Base-by-base conservation (phyloP, 2,329 filamentous ascomycete species). In the Nannizziopsis arthrosporioides region DNA sequence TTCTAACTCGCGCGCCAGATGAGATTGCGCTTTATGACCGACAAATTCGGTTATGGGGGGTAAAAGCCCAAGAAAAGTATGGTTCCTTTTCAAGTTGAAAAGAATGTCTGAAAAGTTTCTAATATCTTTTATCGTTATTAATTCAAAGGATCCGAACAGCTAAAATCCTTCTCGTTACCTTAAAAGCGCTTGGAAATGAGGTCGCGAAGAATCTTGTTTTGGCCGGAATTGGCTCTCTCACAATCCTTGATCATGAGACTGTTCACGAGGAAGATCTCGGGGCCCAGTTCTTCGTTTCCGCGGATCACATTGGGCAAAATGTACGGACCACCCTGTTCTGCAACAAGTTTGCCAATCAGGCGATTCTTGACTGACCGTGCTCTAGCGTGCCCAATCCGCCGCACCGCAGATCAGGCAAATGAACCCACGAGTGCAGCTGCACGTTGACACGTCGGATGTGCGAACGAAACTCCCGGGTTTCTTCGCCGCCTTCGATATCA, bases 11-110 rank as follows among this genome's bases (percentile, higher is more conserved):
- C 5, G 9, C 2, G 5, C 54, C 53, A 86, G 92, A 96, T 67
- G 92, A 98, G 63, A 94, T 96, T 60, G 92, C 90, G 11, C 80
- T 96, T 5, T 98, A 98, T 64, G 92, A 98, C 68, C 82, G 92
- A 43, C 92, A 98, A 65, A 95, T 98, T 60, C 84, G 92, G 47
- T 80, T 98, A 27, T 98, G 92, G 92, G 92, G 92, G 38, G 85
- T 96, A 61, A 82, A 92, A 59, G 92, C 92, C 5, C 92, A 98
- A 66, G 84, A 94, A 63, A 76, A 76, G 75, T 77, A 61, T 59
- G 62, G 49, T 14, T 32, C n/a, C 8, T 6, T 47, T 32, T 18
- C 37, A 10, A 10, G 5, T 8, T 40, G n/a, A 3, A 3, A 30
- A 19, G 8, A 38, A 11, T 30, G 18, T 38, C 18, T 18, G 14